Conservation (phyloP, 768 basidiomycete genomes). For the Rhizopogon sp. region DNA sequence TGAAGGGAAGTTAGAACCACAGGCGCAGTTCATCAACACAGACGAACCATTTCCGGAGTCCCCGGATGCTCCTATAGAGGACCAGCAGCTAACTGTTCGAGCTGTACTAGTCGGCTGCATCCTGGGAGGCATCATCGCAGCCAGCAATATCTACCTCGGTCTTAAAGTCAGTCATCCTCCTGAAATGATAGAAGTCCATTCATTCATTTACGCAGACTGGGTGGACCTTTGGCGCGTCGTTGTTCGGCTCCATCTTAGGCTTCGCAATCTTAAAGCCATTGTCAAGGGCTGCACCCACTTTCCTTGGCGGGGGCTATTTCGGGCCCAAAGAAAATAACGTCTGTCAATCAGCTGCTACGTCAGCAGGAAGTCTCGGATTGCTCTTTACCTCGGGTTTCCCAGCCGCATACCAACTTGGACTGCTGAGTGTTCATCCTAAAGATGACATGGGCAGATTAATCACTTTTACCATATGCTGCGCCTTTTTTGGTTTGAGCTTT, state of each 20-base stretch:
- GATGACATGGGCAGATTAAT: conserved; percentile 54
- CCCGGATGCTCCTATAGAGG: conserved; percentile 35
- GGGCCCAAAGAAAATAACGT: conserved; percentile 54
- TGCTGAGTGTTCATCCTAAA: conserved; percentile 41
- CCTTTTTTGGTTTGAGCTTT: conserved; percentile 65
- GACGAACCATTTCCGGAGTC: conserved; percentile 45
- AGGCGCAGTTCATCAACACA: conserved; percentile 3
- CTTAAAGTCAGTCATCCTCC: conserved; percentile 32
- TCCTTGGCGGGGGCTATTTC: conserved; percentile 47
- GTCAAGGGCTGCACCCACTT: conserved; percentile 40
- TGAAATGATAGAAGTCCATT: not conserved
- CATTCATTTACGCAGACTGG: conserved; percentile 32
- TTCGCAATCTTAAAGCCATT: conserved; percentile 57
- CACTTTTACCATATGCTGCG: conserved; percentile 44
- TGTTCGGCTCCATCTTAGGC: conserved; percentile 36
- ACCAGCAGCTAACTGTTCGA: conserved; percentile 49
- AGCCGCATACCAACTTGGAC: conserved; percentile 51
- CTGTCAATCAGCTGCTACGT: conserved; percentile 17
- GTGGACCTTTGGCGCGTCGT: conserved; percentile 58
- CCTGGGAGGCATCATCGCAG: conserved; percentile 51
- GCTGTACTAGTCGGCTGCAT: conserved; percentile 41
- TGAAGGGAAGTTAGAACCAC: not conserved
- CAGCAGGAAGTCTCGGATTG: conserved; percentile 52
- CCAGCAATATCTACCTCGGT: conserved; percentile 64
- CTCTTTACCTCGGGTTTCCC: conserved; percentile 54